Conservation (phyloP, 2,329 filamentous ascomycete genomes). For the Neofusicoccum laricinum region DNA sequence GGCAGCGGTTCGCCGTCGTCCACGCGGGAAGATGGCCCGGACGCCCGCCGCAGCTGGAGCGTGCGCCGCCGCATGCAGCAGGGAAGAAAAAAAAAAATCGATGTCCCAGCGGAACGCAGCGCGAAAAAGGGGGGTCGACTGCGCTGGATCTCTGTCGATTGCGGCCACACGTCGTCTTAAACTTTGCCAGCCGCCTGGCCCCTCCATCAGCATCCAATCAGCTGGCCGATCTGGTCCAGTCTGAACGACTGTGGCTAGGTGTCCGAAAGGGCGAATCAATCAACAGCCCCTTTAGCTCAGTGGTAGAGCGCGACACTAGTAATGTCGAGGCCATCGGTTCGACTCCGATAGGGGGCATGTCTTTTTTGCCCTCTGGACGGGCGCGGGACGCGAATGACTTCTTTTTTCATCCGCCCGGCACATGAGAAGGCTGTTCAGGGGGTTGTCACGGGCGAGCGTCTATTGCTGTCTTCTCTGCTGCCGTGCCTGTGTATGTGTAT, state of each 20-base stretch:
- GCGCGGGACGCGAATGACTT: too few species aligned
- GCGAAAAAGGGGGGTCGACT: not conserved
- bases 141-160: too few species aligned
- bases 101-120: not conserved
- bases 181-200: too few species aligned
- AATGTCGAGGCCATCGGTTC: slow-evolving; percentile 18
- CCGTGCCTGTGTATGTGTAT: slow-evolving; percentile 42
- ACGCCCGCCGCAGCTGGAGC: not conserved
- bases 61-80: not conserved
- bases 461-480: too few species aligned
- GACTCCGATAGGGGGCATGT: slow-evolving; percentile 16
- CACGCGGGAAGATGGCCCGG: not conserved
- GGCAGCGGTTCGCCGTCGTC: not conserved
- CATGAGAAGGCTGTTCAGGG: too few species aligned
- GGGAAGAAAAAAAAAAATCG: not conserved
- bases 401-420: too few species aligned
- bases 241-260: too few species aligned
- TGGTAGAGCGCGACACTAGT: slow-evolving; percentile 18
- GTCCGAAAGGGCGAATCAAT: too few species aligned
- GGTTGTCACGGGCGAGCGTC: too few species aligned
- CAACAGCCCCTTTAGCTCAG: slow-evolving; percentile 16
- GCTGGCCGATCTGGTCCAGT: not conserved
- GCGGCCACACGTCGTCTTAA: not conserved
- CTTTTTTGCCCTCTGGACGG: not conserved
- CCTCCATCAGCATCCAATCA: not conserved